Base-by-base conservation (phyloP, 1,139 yeast species). In the Geotrichum restrictum region DNA sequence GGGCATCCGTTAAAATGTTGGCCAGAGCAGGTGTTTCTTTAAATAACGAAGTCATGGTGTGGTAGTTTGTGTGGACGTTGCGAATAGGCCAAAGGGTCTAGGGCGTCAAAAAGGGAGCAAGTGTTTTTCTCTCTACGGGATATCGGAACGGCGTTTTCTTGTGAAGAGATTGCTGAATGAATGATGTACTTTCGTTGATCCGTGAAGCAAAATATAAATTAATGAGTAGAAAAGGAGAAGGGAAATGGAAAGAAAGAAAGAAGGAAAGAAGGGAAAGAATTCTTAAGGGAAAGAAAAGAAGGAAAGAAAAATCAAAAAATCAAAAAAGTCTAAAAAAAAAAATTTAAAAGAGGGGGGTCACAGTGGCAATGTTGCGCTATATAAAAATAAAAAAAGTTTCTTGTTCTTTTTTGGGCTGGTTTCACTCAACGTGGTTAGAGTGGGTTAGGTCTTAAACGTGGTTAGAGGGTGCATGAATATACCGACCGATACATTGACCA, bases 291-390 rank as follows among this genome's bases (percentile, higher is more conserved):
- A 6, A n/a, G 33, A 29, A 22, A 22, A 40, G 27, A 1, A 33
- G 19, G 13, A 34, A 44, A 44, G 3, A 34, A 44, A 18, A 19
- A 27, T 21, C 14, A 42, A 32, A 29, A 27, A 42, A n/a, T 7
- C n/a, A 19, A 24, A 5, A 19, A n/a, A 19, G 32, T 10, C 5
- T 11, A 3, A 33, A 19, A 33, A 14, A 8, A 33, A 33, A 41
- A 31, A 27, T 6, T 3, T 3, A 18, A 22, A 18, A 27, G 22
- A 41, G 34, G 33, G 45, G 34, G 32, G 39, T 34, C 14, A 44
- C 48, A 45, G 40, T 45, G 41, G 34, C 41, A 45, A 24, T 31
- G 48, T 34, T 36, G 48, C 41, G 32, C 34, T 29, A 41, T 29
- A 29, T 18, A 41, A 27, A 29, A 16, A 13, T 1, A 21, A 37